Base-by-base conservation (phyloP, 148 eudicot species). In the Rhododendron kiyosumense region DNA sequence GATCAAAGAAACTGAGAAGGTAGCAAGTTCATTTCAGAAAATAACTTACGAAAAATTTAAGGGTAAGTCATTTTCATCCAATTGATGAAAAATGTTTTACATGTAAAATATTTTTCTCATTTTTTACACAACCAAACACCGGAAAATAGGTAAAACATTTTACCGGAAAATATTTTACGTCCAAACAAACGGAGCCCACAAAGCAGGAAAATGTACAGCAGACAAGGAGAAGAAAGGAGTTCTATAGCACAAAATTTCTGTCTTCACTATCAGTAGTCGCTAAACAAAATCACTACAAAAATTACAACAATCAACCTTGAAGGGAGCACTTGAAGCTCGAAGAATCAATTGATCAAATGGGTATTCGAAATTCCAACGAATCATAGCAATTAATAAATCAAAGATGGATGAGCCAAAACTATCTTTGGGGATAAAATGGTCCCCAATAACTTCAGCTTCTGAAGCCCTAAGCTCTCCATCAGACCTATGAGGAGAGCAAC, bases 311-410 rank as follows among this genome's bases (percentile, higher is more conserved):
- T 76, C 85, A 87, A 84, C 89, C 85, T 69, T 30, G 49, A 20
- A 78, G 61, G 80, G 45, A 57, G 76, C 36, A 81, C 67, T 81
- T 78, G 36, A 71, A 85, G 88, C 90, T 67, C 87, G 45, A 91
- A 85, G 84, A 92, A 91, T 84, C 84, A 86, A 90, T 81, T 45
- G 88, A 89, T 83, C 86, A 88, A 93, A 87, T 86, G 86, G 65
- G 59, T 83, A 80, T 49, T 83, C 84, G 87, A 84, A 36, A 90
- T 84, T 87, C 81, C 74, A 57, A 86, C 78, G 36, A 82, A 63
- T 84, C 85, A 86, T 81, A 76, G 88, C 89, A 86, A 83, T 57
- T 81, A 86, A 86, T 84, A 83, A 90, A 87, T 88, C 85, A 89
- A 85, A 84, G 85, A 90, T 73, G 85, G 87, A 49, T 20, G 22